phyloP scores from a whole-genome alignment of 2,329 filamentous ascomycete species.

The Akanthomyces uredinophilus region DNA sequence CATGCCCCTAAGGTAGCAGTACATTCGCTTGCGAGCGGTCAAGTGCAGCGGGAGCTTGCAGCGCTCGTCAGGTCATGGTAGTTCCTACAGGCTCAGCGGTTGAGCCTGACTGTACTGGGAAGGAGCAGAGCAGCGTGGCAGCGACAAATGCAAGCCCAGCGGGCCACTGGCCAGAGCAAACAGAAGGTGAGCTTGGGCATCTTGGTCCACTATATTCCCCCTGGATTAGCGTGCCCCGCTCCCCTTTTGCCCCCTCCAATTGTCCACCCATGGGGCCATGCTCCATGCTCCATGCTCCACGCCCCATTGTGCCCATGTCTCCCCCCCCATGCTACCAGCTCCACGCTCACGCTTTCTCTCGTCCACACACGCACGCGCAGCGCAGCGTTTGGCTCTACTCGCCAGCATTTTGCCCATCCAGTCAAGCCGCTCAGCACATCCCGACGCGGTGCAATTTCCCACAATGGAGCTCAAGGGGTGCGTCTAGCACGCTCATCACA shows the following conservation, averaged over 20 bases:
- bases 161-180: no score
- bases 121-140: neutral
- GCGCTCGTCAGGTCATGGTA: no score
- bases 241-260: neutral
- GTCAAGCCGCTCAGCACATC: neutral
- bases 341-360: neutral
- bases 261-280: neutral
- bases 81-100: no score
- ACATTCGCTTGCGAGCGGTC: no score
- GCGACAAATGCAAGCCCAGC: neutral
- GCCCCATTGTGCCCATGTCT: no score
- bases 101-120: neutral
- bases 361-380: neutral
- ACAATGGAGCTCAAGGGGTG: constrained; percentile 15
- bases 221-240: constrained; percentile 9
- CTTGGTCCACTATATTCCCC: neutral
- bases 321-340: neutral
- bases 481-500: constrained; percentile 1
- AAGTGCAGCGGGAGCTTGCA: no score
- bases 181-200: neutral
- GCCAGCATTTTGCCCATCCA: neutral
- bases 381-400: no score
- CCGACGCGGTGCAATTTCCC: constrained; percentile 21
- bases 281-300: neutral
- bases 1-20: no score